phyloP scores from a whole-genome alignment of 2,329 filamentous ascomycete genomes.

The Nemania diffusa region DNA sequence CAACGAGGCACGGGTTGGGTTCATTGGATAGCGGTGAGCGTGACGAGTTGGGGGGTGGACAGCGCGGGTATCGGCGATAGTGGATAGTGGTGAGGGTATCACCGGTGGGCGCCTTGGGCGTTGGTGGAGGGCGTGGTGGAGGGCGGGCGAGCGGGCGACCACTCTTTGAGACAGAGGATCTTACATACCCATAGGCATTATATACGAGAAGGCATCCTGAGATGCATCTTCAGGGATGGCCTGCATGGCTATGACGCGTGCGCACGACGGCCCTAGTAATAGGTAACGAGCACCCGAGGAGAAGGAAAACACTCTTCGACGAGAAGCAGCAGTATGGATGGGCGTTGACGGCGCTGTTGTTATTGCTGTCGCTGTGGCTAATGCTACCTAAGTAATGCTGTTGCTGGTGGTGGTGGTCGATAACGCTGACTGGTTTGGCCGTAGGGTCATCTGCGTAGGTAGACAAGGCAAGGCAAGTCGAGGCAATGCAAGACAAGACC shows the following conservation, averaged over 20 bases:
- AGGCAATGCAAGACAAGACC: too few species aligned
- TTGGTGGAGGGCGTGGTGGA: too few species aligned
- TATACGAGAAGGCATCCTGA: constrained; percentile 59
- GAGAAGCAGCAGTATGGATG: not conserved
- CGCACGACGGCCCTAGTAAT: constrained; percentile 39
- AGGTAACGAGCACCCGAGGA: not conserved
- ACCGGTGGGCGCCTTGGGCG: constrained; percentile 20
- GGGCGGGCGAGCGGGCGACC: constrained; percentile 19
- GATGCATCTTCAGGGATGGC: constrained; percentile 58
- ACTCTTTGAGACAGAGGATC: constrained; percentile 25
- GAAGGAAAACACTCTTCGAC: not conserved
- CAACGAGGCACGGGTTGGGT: constrained; percentile 60
- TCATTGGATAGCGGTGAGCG: constrained; percentile 56
- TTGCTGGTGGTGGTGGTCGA: not conserved
- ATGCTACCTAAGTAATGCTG: not conserved
- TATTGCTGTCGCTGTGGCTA: not conserved
- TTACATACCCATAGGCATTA: constrained; percentile 67
- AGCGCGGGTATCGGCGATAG: constrained; percentile 29
- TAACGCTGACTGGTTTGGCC: not conserved
- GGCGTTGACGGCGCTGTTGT: not conserved
- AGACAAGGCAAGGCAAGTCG: not conserved
- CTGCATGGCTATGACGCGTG: constrained; percentile 57
- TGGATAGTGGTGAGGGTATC: constrained; percentile 30
- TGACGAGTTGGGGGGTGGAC: constrained; percentile 37
- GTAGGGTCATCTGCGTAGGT: constrained; percentile 15